Evolutionary conservation across 305 asterid species (phyloP).

Genomic region (Solanum hybrid): DNA sequence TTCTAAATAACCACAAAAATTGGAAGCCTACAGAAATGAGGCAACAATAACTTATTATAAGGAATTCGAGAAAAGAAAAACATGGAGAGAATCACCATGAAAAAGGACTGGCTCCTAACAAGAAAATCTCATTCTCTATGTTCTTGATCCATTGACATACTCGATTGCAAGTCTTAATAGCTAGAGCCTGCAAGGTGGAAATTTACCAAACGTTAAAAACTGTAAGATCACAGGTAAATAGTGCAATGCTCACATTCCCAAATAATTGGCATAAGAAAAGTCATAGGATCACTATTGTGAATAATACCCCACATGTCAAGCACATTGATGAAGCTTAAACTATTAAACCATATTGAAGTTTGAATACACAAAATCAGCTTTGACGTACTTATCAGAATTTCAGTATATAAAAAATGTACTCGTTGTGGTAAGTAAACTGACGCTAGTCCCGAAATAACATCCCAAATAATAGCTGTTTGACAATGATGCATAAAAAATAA

Average conservation of each 20-base stretch:
- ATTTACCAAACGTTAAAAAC: background rate
- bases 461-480: background rate
- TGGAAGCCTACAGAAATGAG: background rate
- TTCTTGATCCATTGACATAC: constrained; percentile 96
- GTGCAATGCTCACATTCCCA: background rate
- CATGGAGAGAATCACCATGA: constrained; percentile 58
- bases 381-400: background rate
- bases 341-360: background rate
- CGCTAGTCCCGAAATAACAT: background rate
- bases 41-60: background rate
- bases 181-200: constrained; percentile 62
- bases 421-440: background rate
- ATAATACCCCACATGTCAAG: background rate
- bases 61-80: background rate
- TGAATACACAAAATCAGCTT: background rate
- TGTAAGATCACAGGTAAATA: background rate
- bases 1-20: background rate
- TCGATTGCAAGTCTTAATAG: constrained; percentile 86
- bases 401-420: background rate
- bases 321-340: background rate
- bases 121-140: constrained; percentile 79
- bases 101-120: constrained; percentile 85
- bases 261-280: background rate
- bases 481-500: background rate
- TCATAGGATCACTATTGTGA: background rate